Evolutionary conservation across 2,329 filamentous ascomycete species (phyloP).

Genomic region (Cladosporium phlei): DNA sequence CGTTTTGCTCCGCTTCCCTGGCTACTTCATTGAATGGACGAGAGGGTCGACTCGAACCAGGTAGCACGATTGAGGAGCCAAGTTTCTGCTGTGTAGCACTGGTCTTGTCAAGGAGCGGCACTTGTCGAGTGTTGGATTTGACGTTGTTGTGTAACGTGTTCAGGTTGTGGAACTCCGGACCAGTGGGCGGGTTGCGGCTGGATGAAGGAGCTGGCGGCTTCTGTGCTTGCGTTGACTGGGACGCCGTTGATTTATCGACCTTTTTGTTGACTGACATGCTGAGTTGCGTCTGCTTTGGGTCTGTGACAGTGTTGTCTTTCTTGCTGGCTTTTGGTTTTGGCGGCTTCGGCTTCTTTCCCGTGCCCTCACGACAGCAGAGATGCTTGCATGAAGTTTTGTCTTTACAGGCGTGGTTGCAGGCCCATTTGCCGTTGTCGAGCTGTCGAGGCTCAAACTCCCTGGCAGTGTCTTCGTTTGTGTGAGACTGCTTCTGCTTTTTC

Average conservation of each 20-base stretch:
- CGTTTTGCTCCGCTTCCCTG: conserved; percentile 2
- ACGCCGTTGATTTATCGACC: neutral
- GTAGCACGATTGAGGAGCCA: neutral
- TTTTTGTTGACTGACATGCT: conserved; percentile 22
- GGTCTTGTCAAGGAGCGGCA: conserved; percentile 16
- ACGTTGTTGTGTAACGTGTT: conserved; percentile 24
- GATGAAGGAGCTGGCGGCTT: neutral
- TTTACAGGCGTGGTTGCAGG: conserved; percentile 67
- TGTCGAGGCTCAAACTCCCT: conserved; percentile 18
- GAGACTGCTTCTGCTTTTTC: conserved; percentile 8
- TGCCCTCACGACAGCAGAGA: conserved; percentile 65
- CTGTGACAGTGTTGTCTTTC: conserved; percentile 17
- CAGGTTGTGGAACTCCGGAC: conserved; percentile 18
- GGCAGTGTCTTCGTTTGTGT: neutral
- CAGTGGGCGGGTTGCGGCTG: conserved; percentile 2
- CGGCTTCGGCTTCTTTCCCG: conserved; percentile 58
- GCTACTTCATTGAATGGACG: conserved; percentile 2
- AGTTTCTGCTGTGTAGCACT: neutral
- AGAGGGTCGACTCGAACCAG: no score
- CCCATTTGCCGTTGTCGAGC: conserved; percentile 67
- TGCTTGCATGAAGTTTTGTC: conserved; percentile 63
- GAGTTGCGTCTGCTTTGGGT: conserved; percentile 29
- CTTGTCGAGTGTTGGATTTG: conserved; percentile 18
- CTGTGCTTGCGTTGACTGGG: conserved; percentile 7
- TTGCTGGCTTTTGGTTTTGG: conserved; percentile 37